phyloP scores from a whole-genome alignment of 2,329 filamentous ascomycete genomes.

The Mollisia scopiformis region DNA sequence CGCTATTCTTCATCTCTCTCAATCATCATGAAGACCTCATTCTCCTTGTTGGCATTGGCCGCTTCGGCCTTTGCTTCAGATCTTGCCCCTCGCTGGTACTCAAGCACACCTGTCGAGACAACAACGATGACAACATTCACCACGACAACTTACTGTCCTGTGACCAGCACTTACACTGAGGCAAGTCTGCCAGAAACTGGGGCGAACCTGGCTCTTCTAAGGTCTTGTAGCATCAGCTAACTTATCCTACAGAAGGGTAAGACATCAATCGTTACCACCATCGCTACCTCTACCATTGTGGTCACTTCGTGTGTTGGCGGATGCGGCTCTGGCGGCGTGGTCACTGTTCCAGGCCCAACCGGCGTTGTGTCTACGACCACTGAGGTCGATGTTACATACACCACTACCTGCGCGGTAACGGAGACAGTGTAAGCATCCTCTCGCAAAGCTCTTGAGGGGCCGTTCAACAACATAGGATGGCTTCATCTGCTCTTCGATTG shows the following conservation, averaged over 20 bases:
- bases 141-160: slow-evolving; percentile 28
- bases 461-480: neutral
- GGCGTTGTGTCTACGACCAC: slow-evolving; percentile 21
- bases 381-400: slow-evolving; percentile 26
- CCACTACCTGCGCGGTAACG: slow-evolving; percentile 43
- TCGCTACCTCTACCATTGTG: slow-evolving; percentile 32
- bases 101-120: neutral
- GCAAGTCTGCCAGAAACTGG: slow-evolving; percentile 14
- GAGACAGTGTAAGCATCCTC: slow-evolving; percentile 23
- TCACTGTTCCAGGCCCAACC: slow-evolving; percentile 22
- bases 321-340: slow-evolving; percentile 4
- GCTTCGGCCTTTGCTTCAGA: slow-evolving; percentile 24
- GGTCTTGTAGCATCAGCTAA: slow-evolving; percentile 14
- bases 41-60: slow-evolving; percentile 32
- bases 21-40: slow-evolving; percentile 32
- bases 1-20: slow-evolving; percentile 10
- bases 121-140: slow-evolving; percentile 24
- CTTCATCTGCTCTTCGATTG: neutral
- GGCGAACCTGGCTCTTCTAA: too few relatives aligned
- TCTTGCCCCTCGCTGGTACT: slow-evolving; percentile 14
- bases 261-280: slow-evolving; percentile 26
- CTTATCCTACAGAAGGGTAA: slow-evolving; percentile 18
- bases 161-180: slow-evolving; percentile 28
- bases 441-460: neutral
- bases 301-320: slow-evolving; percentile 30